Conservation (phyloP, 495 filamentous ascomycete genomes). For the Paragyromitra xinjiangensis region DNA sequence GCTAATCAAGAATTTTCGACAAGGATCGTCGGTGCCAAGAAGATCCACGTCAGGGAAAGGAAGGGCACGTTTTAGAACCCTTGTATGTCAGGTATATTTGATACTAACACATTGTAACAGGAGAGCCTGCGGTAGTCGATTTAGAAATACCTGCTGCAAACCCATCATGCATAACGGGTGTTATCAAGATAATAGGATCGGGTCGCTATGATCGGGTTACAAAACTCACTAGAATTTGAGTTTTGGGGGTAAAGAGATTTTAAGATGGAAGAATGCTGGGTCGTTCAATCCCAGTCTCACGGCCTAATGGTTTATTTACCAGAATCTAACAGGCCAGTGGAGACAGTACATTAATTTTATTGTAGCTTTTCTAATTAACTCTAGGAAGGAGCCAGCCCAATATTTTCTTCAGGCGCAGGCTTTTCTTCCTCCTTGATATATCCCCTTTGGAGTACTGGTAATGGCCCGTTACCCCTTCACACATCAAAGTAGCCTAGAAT, state of each 20-base stretch:
- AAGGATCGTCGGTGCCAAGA: constrained; percentile 19
- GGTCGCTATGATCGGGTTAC: neutral
- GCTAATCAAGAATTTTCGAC: constrained; percentile 22
- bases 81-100: neutral
- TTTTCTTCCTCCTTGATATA: too few species aligned
- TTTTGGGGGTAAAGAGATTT: neutral
- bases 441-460: too few species aligned
- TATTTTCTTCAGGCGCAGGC: too few species aligned
- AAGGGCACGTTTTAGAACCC: neutral
- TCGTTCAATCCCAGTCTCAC: too few species aligned
- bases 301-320: too few species aligned
- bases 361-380: too few species aligned
- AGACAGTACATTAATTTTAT: too few species aligned
- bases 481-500: too few species aligned
- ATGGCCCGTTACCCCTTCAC: too few species aligned
- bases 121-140: neutral
- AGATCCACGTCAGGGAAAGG: constrained; percentile 23
- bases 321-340: too few species aligned
- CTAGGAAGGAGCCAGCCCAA: too few species aligned
- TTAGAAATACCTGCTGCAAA: neutral
- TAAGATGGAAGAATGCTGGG: neutral
- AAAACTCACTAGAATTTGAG: neutral
- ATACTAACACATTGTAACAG: neutral
- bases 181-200: neutral
- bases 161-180: neutral